Evolutionary conservation across 2,329 filamentous ascomycete species (phyloP).

Genomic region (Trichoderma pleuroti): DNA sequence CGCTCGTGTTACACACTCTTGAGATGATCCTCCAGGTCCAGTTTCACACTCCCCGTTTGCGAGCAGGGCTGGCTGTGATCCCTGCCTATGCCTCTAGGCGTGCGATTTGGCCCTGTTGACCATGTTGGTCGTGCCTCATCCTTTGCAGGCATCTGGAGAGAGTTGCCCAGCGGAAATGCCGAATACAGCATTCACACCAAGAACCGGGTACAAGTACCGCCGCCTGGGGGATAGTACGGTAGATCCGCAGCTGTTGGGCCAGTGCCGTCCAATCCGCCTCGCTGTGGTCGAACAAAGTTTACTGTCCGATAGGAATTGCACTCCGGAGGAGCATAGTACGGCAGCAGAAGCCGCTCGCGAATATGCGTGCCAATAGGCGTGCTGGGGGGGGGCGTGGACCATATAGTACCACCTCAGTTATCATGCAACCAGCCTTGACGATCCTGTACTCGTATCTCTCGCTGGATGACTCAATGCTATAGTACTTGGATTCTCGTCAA

Average conservation of each 20-base stretch:
- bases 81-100: not conserved
- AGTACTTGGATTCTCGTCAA: not conserved
- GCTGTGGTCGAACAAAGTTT: not conserved
- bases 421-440: not conserved
- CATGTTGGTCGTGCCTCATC: not conserved
- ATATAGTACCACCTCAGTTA: not conserved
- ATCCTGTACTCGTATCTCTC: not conserved
- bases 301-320: not conserved
- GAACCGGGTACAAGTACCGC: not conserved
- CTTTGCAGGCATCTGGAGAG: not conserved
- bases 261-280: not conserved
- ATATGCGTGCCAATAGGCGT: not conserved
- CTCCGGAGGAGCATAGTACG: not conserved
- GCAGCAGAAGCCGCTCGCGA: not conserved
- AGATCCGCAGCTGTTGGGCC: not conserved
- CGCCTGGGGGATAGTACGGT: not conserved
- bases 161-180: not conserved
- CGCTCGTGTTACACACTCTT: conserved; percentile 2
- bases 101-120: not conserved
- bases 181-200: not conserved
- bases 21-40: not conserved
- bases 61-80: not conserved
- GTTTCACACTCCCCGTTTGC: not conserved
- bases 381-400: not conserved
- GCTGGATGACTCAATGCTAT: not conserved